Conservation (phyloP, 768 basidiomycete genomes). For the Tylopilus intermedius region DNA sequence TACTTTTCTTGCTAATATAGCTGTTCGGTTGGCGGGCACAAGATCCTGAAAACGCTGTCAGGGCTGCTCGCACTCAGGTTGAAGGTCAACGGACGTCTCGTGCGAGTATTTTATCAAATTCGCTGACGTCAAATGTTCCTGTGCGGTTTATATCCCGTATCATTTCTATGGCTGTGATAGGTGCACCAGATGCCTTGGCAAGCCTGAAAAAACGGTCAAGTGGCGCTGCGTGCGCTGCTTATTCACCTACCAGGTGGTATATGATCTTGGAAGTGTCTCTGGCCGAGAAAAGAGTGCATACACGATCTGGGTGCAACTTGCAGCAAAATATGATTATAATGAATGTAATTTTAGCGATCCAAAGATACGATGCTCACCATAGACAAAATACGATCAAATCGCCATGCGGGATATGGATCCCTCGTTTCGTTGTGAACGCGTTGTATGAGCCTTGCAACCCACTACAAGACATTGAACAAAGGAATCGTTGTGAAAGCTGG, state of each 20-base stretch:
- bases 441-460: conserved; percentile 91
- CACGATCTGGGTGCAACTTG: conserved; percentile 80
- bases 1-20: conserved; percentile 42
- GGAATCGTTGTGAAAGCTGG: background rate
- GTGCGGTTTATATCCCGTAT: conserved; percentile 58
- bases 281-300: conserved; percentile 74
- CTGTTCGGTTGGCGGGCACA: conserved; percentile 45
- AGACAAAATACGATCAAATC: conserved; percentile 77
- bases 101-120: conserved; percentile 51
- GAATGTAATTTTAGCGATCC: background rate
- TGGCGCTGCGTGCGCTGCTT: background rate
- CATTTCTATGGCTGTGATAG: conserved; percentile 52
- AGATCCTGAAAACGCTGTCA: conserved; percentile 40
- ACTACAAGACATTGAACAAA: conserved; percentile 34
- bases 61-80: background rate
- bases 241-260: conserved; percentile 58
- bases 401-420: conserved; percentile 74
- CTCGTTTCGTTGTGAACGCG: conserved; percentile 60
- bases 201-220: conserved; percentile 51
- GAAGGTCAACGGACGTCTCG: conserved; percentile 38
- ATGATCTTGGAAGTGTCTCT: conserved; percentile 79
- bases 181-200: conserved; percentile 59
- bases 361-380: conserved; percentile 41
- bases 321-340: background rate
- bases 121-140: conserved; percentile 48